Evolutionary conservation across 1,139 yeast species (phyloP), one percentile per base, ranked within the genome.

Genomic region (Yamadazyma songkhlaensis): DNA sequence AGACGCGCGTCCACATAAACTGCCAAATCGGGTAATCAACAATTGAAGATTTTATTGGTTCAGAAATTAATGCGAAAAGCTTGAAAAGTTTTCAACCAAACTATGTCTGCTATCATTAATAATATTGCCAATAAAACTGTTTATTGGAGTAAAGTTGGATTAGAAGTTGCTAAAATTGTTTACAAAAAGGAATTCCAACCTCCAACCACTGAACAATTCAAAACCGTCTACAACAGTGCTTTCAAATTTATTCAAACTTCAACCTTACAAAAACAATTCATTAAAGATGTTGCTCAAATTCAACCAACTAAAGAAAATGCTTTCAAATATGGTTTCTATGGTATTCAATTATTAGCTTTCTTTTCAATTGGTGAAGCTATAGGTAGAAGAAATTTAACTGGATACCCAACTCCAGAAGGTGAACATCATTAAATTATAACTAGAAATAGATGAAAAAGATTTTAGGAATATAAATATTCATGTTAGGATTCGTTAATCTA

Each of bases 331-430:
- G 84, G 84, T 52, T 82, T 90, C 39, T 81, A 80, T 63, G 81
- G 83, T 51, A 71, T 89, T 51, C 98, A 92, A 67, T 70, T 92
- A 46, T 73, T 87, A 50, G 99, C 97, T 47, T 78, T 89, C 64
- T 92, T 89, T 68, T 82, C 97, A 23, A 74, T 92, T 37, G 99
- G 99, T 60, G 98, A 92, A 76, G 81, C 90, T 52, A 77, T 92
- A 58, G 99, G 99, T 58, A 89, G 98, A 78, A 86, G 98, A 77
- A 74, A 84, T 59, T 55, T 89, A 46, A 83, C 87, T 57, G 96
- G 96, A 51, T 89, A 89, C 77, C 86, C 87, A 57, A 53, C 72
- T 13, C 65, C 60, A 44, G 70, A 63, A 36, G 55, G 47, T 41
- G 59, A 56, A 47, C 69, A 63, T 42, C 55, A 53, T 41, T 41